phyloP scores from a whole-genome alignment of 345 rosid genomes.

The Fremontodendron californicum region DNA sequence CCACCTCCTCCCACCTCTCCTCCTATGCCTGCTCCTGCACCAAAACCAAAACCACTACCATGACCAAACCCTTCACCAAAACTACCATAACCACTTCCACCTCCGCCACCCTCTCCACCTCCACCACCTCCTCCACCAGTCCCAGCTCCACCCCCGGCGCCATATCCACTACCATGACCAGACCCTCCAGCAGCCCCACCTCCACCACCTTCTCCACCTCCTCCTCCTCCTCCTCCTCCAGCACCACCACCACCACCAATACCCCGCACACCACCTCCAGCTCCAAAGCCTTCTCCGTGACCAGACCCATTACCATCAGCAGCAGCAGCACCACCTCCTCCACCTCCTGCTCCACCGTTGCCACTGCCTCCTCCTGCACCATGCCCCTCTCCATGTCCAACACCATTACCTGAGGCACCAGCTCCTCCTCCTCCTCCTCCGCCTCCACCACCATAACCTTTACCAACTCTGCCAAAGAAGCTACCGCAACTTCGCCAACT shows the following conservation, averaged over 20 bases:
- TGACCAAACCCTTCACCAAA: slow-evolving; percentile 30
- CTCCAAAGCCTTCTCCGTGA: slow-evolving; percentile 24
- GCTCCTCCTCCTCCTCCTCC: slow-evolving; percentile 6
- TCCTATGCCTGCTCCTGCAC: slow-evolving; percentile 24
- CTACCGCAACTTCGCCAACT: slow-evolving; percentile 56
- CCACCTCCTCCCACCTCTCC: slow-evolving; percentile 31
- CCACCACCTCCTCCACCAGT: slow-evolving; percentile 23
- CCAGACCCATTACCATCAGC: slow-evolving; percentile 11
- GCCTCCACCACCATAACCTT: not conserved
- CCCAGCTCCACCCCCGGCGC: slow-evolving; percentile 24
- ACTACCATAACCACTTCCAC: slow-evolving; percentile 25
- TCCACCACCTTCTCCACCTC: slow-evolving; percentile 24
- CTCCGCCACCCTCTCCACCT: slow-evolving; percentile 31
- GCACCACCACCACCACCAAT: slow-evolving; percentile 15
- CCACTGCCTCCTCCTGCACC: slow-evolving; percentile 17
- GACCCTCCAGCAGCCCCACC: slow-evolving; percentile 11
- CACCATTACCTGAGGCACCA: not conserved
- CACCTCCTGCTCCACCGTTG: slow-evolving; percentile 10
- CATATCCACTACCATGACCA: slow-evolving; percentile 24
- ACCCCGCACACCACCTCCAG: slow-evolving; percentile 15
- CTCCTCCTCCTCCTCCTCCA: slow-evolving; percentile 24
- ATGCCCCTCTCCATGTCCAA: slow-evolving; percentile 3
- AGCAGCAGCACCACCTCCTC: not conserved
- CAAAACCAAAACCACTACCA: slow-evolving; percentile 31
- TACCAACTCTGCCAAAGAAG: slow-evolving; percentile 27